Evolutionary conservation across 352 stramenopile species (phyloP), one percentile per base, ranked within the genome.

Genomic region (Phytophthora pinifolia): DNA sequence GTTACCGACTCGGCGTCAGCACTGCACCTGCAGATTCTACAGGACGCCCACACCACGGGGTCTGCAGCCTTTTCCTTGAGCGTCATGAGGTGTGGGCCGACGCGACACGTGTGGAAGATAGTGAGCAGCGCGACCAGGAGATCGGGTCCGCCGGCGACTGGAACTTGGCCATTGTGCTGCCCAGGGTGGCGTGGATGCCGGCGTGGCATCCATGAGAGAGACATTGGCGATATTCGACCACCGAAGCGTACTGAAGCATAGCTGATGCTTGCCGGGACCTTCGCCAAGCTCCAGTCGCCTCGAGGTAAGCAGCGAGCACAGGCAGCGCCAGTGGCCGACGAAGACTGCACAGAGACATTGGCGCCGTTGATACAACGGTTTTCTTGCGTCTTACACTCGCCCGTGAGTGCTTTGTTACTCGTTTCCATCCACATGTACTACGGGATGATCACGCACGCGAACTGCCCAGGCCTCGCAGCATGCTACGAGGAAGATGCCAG

Each of bases 401-500:
- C 62, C n/a, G 61, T 65, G 2, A 59, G 36, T 4, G 64, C 59
- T 22, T 63, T 62, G 44, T 62, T 75, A 43, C 77, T 71, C 30
- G 73, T 71, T 2, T 69, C 74, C 30, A 89, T 70, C 61, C 70
- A 88, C 58, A 91, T 80, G 65, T 71, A 93, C 61, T 88, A 91
- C 27, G 83, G 83, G 2, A 93, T 36, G 13, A 80, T 91, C 32
- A 91, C 60, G 39, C 83, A 93, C 14, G 63, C 72, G 27, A 62
- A 93, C 39, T 67, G 7, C 63, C 76, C 41, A 85, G 71, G 0
- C 48, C 64, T 22, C 83, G 83, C 29, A 93, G 63, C 76, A 93
- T 90, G 63, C 89, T 93, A 75, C 22, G 9, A 93, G 66, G 32
- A 90, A 75, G 9, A 77, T 91, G 80, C 83, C 83, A 93, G 62